Evolutionary conservation across 2,329 filamentous ascomycete genomes (phyloP).

Genomic region (Dendrostoma leiphaemia): DNA sequence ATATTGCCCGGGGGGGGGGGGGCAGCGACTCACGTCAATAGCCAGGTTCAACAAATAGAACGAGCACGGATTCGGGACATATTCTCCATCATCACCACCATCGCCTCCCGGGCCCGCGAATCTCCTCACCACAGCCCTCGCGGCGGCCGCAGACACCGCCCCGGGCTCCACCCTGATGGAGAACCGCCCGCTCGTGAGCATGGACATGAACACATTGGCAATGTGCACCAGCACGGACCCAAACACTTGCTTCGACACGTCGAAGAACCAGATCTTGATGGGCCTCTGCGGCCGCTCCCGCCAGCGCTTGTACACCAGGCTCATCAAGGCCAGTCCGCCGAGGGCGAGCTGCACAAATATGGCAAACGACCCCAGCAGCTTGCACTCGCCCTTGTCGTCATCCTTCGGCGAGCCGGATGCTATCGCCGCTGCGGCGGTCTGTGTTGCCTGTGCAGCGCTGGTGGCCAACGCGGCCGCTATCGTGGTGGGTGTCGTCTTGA

Average conservation of each 20-base stretch:
- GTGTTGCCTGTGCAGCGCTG: neutral
- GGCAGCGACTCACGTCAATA: slow-evolving; percentile 74
- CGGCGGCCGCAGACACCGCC: slow-evolving; percentile 33
- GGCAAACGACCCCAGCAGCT: slow-evolving; percentile 85
- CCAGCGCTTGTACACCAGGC: slow-evolving; percentile 91
- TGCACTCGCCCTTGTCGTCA: slow-evolving; percentile 71
- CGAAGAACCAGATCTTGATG: slow-evolving; percentile 96
- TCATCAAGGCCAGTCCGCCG: slow-evolving; percentile 76
- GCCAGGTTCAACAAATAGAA: slow-evolving; percentile 93
- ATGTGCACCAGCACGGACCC: slow-evolving; percentile 88
- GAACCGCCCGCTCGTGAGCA: slow-evolving; percentile 87
- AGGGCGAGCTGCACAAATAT: slow-evolving; percentile 86
- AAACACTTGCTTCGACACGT: slow-evolving; percentile 95
- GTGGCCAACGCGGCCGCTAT: slow-evolving; percentile 6
- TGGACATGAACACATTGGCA: slow-evolving; percentile 92
- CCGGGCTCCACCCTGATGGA: slow-evolving; percentile 58
- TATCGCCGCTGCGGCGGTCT: slow-evolving; percentile 3
- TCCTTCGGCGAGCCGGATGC: slow-evolving; percentile 23
- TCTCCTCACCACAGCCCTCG: slow-evolving; percentile 29
- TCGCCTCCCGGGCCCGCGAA: slow-evolving; percentile 34
- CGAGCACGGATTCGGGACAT: slow-evolving; percentile 88
- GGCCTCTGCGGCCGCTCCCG: slow-evolving; percentile 88
- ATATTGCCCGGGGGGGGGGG: no score
- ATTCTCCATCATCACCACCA: slow-evolving; percentile 50
- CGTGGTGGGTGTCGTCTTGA: slow-evolving; percentile 1